Conservation (phyloP, 2,329 filamentous ascomycete species). For the Trichoderma arundinaceum region DNA sequence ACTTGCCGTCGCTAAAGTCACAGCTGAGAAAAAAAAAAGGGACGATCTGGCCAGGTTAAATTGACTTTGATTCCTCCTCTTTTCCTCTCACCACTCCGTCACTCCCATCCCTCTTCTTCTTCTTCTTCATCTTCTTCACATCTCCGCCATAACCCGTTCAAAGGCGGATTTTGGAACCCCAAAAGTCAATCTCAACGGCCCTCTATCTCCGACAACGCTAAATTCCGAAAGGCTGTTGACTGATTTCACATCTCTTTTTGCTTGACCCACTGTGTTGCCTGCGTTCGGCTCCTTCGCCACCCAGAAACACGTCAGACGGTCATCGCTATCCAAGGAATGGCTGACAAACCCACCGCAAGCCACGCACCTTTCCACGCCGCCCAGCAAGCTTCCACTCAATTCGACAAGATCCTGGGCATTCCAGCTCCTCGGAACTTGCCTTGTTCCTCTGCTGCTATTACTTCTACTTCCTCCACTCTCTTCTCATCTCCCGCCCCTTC, state of each 20-base stretch:
- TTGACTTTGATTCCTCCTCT: not conserved
- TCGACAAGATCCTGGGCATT: constrained; percentile 40
- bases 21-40: not conserved
- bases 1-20: constrained; percentile 10
- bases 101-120: not conserved
- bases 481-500: constrained; percentile 29
- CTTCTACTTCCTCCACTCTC: constrained; percentile 31
- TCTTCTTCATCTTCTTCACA: not conserved
- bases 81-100: not conserved
- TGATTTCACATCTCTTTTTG: constrained; percentile 19
- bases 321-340: constrained; percentile 39
- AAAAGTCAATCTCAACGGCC: not conserved
- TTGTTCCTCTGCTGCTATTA: constrained; percentile 34
- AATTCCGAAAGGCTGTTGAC: constrained; percentile 28
- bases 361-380: constrained; percentile 26
- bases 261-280: constrained; percentile 27
- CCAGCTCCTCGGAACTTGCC: constrained; percentile 27
- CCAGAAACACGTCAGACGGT: constrained; percentile 31
- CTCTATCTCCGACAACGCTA: constrained; percentile 27
- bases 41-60: not conserved
- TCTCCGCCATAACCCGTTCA: not conserved
- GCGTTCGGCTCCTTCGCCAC: constrained; percentile 32
- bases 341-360: constrained; percentile 46
- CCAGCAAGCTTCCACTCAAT: constrained; percentile 42
- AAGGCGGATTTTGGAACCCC: not conserved